Percentiles rank a stretch among this genome's conserved stretches.
Evolutionary conservation across 345 rosid species (phyloP).

Genomic region (Garcia nutans): DNA sequence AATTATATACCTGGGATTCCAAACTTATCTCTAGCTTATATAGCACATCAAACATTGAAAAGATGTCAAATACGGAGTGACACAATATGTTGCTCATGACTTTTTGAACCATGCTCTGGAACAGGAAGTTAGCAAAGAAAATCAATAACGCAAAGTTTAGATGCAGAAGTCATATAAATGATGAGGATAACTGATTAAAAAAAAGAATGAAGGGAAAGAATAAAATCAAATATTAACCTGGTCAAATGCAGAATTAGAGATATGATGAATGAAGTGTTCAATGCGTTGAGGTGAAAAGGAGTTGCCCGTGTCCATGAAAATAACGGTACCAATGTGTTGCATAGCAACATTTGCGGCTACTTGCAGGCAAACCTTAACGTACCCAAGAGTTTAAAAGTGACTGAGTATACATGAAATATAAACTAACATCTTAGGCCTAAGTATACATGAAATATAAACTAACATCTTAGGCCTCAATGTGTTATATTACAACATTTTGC

Average conservation of each 20-base stretch:
- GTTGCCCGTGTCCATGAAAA: constrained; percentile 75
- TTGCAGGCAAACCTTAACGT: constrained; percentile 56
- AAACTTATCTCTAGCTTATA: constrained; percentile 47
- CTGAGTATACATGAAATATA: too few species aligned
- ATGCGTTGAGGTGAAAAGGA: constrained; percentile 72
- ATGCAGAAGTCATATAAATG: background rate
- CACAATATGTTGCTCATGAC: constrained; percentile 62
- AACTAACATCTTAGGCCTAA: too few species aligned
- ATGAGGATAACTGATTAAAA: background rate
- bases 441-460: too few species aligned
- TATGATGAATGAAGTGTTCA: constrained; percentile 42
- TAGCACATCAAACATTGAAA: constrained; percentile 58
- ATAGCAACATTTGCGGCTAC: constrained; percentile 57
- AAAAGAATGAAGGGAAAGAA: constrained; percentile 7
- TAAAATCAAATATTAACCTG: constrained; percentile 34
- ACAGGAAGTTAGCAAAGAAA: constrained; percentile 10
- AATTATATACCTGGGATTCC: constrained; percentile 54
- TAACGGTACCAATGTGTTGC: constrained; percentile 42
- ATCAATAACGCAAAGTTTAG: background rate
- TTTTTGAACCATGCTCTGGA: constrained; percentile 33
- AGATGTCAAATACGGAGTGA: constrained; percentile 64
- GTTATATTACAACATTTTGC: too few species aligned
- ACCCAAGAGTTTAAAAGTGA: background rate
- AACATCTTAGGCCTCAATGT: too few species aligned
- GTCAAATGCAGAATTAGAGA: constrained; percentile 28